Base-by-base conservation (phyloP, 768 basidiomycete species). In the Xerocomellus dryophilus region DNA sequence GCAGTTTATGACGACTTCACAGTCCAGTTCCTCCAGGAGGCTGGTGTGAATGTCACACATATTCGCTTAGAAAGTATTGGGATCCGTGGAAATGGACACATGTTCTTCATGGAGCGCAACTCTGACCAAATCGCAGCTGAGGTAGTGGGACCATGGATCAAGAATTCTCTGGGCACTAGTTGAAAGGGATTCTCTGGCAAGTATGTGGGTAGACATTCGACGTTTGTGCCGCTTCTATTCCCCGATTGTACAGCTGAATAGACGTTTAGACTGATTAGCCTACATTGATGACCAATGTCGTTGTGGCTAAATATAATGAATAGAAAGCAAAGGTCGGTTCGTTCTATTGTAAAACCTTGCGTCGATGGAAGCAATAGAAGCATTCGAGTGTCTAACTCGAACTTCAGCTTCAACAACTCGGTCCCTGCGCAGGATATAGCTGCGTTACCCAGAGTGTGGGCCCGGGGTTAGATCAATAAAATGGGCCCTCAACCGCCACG, bases 61-160 rank as follows among this genome's bases (percentile, higher is more conserved):
- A 60, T 77, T 36, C 65, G 65, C 15, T 61, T 82, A 17, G 66
- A 63, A n/a, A 70, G 72, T 29, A 57, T 77, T 2, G 80, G 80
- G 8, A 76, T 82, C 21, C 72, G 66, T 47, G 80, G 80, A 40
- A 82, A 82, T 57, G 80, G 77, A 2, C 80, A 82, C 65, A 75
- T 82, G 75, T 74, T 82, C 68, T 80, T 81, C 56, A 78, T 82
- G 76, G 80, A 82, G 51, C 74, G 70, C 53, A 81, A 82, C 59
- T 73, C 66, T 10, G 51, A 75, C 35, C 69, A 73, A 43, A 78
- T 82, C 35, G 78, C 66, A 12, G 73, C 69, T 6, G 51, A 58
- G 21, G 75, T 80, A 5, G 66, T 79, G 21, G 62, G 73, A 41
- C 65, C 63, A 47, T 80, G 78, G 79, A 63, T 77, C 32, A 56